Base-by-base conservation (phyloP, 345 rosid species). In the Populus deltoides region DNA sequence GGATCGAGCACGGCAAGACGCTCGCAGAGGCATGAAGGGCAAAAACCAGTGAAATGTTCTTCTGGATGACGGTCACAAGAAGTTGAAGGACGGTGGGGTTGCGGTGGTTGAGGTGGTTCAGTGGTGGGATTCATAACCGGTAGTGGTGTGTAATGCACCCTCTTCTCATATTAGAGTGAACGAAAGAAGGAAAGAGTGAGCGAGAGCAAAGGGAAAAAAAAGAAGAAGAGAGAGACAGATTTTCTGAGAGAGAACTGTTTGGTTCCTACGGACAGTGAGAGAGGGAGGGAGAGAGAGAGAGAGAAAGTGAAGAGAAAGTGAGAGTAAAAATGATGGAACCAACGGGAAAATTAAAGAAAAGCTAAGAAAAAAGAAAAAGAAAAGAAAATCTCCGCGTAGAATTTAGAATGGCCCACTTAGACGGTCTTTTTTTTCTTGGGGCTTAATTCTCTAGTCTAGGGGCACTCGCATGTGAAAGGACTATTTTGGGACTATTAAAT, bases 1-100 rank as follows among this genome's bases (percentile, higher is more conserved):
- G 82, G 93, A 59, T 97, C 92, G 82, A 97, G 84, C 47, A 86
- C 85, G 73, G 94, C 85, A 73, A 97, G 98, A 49, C 99, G 99
- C 65, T 97, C 95, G 87, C 91, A 97, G 88, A 97, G 98, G 84
- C 98, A 97, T 81, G 90, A 88, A 68, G 99, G 98, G 81, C 98
- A 97, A 73, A 97, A 97, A 65, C 97, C 93, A 24, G 97, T 92
- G 90, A 91, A 97, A 15, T 87, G 86, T 86, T 92, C 97, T 7
- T 92, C 92, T 0, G 98, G 98, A 77, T 94, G 99, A 45, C 93
- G 90, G 71, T 86, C 90, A 69, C 99, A 97, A 57, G 97, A 96
- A 39, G 97, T 90, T 25, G 94, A 87, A n/a, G 86, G 92, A 61
- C 95, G 97, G 85, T 90, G 90, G 59, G 96, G 92, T 87, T 88